Base-by-base conservation (phyloP, 768 basidiomycete genomes). In the Serendipita sp. region DNA sequence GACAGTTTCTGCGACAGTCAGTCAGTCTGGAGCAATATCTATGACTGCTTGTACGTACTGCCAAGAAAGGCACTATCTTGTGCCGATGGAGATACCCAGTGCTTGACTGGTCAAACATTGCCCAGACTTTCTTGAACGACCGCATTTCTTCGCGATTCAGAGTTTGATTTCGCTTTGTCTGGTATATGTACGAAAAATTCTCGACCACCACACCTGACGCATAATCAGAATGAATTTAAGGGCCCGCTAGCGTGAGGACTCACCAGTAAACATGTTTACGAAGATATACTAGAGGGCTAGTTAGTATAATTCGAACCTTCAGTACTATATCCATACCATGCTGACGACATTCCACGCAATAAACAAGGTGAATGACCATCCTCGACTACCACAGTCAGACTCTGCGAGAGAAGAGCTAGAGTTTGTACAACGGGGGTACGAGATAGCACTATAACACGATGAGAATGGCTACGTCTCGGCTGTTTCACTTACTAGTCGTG, bases 161-260 rank as follows among this genome's bases (percentile, higher is more conserved):
- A 0, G 85, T 83, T 67, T 83, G 88, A 16, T 87, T 83, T n/a
- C 85, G 85, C 3, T 86, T 84, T 8, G 88, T 85, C 74, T 94
- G 91, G 76, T 92, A 95, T 5, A 96, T 90, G 73, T 94, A 96
- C 18, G 91, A 90, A 74, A 98, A 97, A 71, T 87, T 93, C 74
- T 97, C 88, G 69, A 95, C 93, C 64, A 95, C 86, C 67, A 94
- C 89, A 88, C 85, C 84, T 83, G 65, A 10, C 30, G 64, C 2
- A 52, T 18, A n/a, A n/a, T 51, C 48, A 51, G 30, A 18, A 51
- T 18, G 48, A 32, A n/a, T n/a, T 2, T 13, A 13, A n/a, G 30
- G 48, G 48, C 8, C 7, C n/a, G n/a, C 41, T 13, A 41, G 5
- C 41, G n/a, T 51, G 15, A 3, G 11, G 67, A 76, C 64, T 65